Base-by-base conservation (phyloP, 2,329 filamentous ascomycete species). In the Penicillium sp. region DNA sequence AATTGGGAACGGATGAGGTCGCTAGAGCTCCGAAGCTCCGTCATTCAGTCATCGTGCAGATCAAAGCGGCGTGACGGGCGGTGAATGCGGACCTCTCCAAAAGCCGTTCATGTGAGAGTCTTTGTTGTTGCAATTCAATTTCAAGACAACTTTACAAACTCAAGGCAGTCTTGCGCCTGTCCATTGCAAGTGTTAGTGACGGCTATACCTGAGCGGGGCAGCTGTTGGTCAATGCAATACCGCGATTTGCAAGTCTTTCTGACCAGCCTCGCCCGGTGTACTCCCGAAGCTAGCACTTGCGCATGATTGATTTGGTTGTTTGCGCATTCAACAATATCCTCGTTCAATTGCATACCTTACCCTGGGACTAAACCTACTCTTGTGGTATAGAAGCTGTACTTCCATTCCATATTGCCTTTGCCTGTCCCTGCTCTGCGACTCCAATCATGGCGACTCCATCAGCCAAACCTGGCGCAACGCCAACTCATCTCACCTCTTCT, bases 361-460 rank as follows among this genome's bases (percentile, higher is more conserved):
- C 33, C 26, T 52, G 25, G 28, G 14, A 22, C 6, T 16, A 26
- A 28, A 30, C 26, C 7, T 19, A 22, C 55, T 37, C 26, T 51
- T 10, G 13, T 22, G 5, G 7, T 13, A 35, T 51, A 14, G 48
- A 33, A 22, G 19, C 19, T 1, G 19, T 51, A 51, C 28, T n/a
- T 25, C 30, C 16, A 7, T n/a, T 48, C 2, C 3, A 30, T 10
- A 28, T 30, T 8, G 45, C 10, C 14, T 8, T 30, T n/a, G 25
- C 26, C 45, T n/a, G 45, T n/a, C 25, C 16, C 16, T 48, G 45
- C 26, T 10, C 6, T 30, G 14, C 26, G 16, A 48, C 26, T 30
- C 14, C 58, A 11, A 43, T 8, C 35, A 81, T 81, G 79, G 78
- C 79, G 35, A 81, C 79, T 28, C 79, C 79, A 13, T 79, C 78